A percentile compares a stretch with the other conserved stretches of the same genome.
phyloP scores from a whole-genome alignment of 2,329 filamentous ascomycete genomes.

The Colletotrichum brevisporum region DNA sequence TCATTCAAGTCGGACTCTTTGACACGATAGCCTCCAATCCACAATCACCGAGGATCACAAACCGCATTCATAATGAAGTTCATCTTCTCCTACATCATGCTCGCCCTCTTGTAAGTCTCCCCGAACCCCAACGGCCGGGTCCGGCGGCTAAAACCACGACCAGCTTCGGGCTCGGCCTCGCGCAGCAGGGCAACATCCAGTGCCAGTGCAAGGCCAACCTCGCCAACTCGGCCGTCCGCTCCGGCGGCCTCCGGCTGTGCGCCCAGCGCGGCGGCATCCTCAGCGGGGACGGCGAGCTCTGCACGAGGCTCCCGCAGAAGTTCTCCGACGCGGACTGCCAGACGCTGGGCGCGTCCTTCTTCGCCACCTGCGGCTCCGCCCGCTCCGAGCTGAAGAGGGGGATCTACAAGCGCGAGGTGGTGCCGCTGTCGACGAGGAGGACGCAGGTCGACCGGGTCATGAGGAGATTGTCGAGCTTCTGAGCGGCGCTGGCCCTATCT shows the following conservation, averaged over 20 bases:
- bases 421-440: constrained; percentile 24
- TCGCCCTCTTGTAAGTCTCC: constrained; percentile 25
- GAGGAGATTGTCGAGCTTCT: constrained; percentile 23
- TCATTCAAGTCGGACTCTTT: not conserved
- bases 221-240: constrained; percentile 14
- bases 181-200: constrained; percentile 34
- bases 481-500: not conserved
- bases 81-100: constrained; percentile 20
- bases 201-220: constrained; percentile 29
- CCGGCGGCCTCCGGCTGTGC: constrained; percentile 27
- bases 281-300: constrained; percentile 30
- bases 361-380: constrained; percentile 32
- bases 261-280: constrained; percentile 26
- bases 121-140: not conserved
- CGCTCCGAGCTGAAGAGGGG: constrained; percentile 34
- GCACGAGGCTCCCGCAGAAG: constrained; percentile 22
- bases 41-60: not conserved
- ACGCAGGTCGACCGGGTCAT: constrained; percentile 8
- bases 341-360: constrained; percentile 30
- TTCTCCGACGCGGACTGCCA: constrained; percentile 35
- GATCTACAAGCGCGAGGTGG: constrained; percentile 35
- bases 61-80: constrained; percentile 19
- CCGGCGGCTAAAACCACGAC: not conserved
- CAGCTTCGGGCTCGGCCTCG: constrained; percentile 28
- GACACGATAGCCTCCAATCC: not conserved